These are phyloP conservation scores for Aspergillus quadrilineatus DNA, from an alignment of 2,329 filamentous ascomycete genomes.

Conservation along the genomic window DNA sequence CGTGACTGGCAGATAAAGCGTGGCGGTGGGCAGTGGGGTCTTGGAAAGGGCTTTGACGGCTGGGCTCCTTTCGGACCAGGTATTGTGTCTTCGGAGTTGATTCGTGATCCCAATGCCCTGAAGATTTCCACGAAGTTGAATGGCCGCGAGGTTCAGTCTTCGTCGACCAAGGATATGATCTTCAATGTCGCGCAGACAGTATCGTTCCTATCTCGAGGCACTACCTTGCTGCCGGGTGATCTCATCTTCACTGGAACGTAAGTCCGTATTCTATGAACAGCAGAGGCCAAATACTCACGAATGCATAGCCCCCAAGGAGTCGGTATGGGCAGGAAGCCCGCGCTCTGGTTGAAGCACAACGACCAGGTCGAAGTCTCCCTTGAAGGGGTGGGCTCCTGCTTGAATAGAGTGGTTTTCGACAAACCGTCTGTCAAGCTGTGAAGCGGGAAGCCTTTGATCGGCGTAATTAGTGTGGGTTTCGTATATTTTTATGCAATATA, in stretches of 20 bases:
- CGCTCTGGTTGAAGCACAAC: constrained; percentile 67
- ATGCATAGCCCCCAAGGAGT: constrained; percentile 64
- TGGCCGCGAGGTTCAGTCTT: constrained; percentile 50
- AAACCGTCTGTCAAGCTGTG: constrained; percentile 42
- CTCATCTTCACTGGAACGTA: constrained; percentile 48
- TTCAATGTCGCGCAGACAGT: constrained; percentile 50
- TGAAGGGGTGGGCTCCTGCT: constrained; percentile 62
- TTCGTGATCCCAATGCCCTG: constrained; percentile 42
- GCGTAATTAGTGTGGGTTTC: neutral
- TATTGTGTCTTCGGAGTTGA: constrained; percentile 59
- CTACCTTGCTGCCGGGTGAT: constrained; percentile 42
- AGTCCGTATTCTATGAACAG: constrained; percentile 23
- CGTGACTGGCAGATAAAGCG: constrained; percentile 71
- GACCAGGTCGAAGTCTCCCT: constrained; percentile 69
- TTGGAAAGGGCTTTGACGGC: constrained; percentile 73
- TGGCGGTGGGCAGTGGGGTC: constrained; percentile 67
- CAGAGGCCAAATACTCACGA: neutral
- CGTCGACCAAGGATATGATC: constrained; percentile 50
- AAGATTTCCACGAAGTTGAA: constrained; percentile 50
- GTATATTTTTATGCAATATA: neutral
- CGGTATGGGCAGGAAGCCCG: constrained; percentile 66
- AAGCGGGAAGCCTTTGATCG: neutral
- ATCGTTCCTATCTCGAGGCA: constrained; percentile 47
- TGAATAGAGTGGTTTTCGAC: constrained; percentile 45
- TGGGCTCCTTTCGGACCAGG: constrained; percentile 74